phyloP scores from a whole-genome alignment of 768 basidiomycete genomes.

The Suillus occidentalis region DNA sequence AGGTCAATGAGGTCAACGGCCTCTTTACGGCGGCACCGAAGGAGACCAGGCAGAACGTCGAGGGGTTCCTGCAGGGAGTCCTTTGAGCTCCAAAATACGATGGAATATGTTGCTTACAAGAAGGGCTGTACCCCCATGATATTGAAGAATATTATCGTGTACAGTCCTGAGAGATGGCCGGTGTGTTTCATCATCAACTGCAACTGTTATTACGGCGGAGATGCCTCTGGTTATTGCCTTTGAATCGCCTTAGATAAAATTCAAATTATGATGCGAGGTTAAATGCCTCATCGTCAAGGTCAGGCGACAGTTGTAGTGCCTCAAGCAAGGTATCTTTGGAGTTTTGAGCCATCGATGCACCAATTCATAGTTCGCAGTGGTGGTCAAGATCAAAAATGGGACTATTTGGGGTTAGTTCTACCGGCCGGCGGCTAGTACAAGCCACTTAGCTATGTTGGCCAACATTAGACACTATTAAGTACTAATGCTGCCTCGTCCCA shows the following conservation, averaged over 20 bases:
- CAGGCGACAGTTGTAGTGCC: slow-evolving; percentile 17
- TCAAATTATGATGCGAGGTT: background rate
- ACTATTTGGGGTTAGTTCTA: too few species aligned
- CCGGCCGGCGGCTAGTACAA: too few species aligned
- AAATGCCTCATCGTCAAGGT: slow-evolving; percentile 27
- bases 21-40: slow-evolving; percentile 31
- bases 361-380: background rate
- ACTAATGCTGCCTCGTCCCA: too few species aligned
- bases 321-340: slow-evolving; percentile 16
- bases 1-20: slow-evolving; percentile 33
- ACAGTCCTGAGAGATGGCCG: slow-evolving; percentile 20
- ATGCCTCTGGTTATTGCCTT: slow-evolving; percentile 21
- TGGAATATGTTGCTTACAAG: slow-evolving; percentile 15
- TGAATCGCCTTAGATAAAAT: slow-evolving; percentile 1
- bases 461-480: too few species aligned
- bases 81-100: background rate
- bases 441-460: too few species aligned
- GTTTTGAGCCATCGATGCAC: background rate
- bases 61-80: slow-evolving; percentile 38
- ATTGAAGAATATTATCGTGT: slow-evolving; percentile 15
- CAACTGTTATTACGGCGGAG: slow-evolving; percentile 22
- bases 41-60: slow-evolving; percentile 35
- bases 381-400: background rate
- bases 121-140: slow-evolving; percentile 14
- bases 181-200: slow-evolving; percentile 7